Conservation (phyloP, 2,329 filamentous ascomycete genomes). For the Tricladium varicosporioides region DNA sequence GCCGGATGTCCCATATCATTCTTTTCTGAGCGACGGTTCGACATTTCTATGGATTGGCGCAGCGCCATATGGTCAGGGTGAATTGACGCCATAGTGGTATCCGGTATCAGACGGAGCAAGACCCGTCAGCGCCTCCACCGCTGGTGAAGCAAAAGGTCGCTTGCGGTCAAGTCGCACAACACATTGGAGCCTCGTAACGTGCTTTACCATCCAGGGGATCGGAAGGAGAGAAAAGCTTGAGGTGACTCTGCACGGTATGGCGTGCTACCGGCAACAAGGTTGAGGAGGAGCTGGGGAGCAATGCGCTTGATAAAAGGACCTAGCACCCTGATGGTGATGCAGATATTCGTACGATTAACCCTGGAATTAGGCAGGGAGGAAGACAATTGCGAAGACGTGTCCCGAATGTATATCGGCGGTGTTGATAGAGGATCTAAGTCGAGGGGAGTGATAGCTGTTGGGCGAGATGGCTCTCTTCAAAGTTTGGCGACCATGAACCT, state of each 20-base stretch:
- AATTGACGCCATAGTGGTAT: slow-evolving; percentile 27
- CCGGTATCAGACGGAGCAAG: neutral
- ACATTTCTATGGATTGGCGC: slow-evolving; percentile 29
- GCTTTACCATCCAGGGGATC: slow-evolving; percentile 2
- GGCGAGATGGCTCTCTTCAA: no score
- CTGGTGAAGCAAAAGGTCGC: neutral
- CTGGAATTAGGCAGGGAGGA: no score
- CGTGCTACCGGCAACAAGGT: slow-evolving; percentile 17
- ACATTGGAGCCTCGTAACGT: neutral
- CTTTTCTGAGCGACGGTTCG: slow-evolving; percentile 12
- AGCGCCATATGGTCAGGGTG: slow-evolving; percentile 21
- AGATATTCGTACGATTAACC: no score
- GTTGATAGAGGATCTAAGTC: no score
- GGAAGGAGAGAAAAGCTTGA: slow-evolving; percentile 10
- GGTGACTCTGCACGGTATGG: slow-evolving; percentile 21
- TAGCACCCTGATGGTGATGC: no score
- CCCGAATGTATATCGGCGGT: no score
- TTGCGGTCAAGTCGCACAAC: neutral
- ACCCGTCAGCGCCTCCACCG: neutral
- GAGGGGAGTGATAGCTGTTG: no score
- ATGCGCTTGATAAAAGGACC: neutral
- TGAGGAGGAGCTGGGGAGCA: slow-evolving; percentile 4
- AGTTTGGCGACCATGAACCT: no score
- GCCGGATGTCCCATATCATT: neutral
- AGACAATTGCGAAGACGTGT: no score